phyloP scores from a whole-genome alignment of 139 green algal genomes.

The Chlorella sp. region DNA sequence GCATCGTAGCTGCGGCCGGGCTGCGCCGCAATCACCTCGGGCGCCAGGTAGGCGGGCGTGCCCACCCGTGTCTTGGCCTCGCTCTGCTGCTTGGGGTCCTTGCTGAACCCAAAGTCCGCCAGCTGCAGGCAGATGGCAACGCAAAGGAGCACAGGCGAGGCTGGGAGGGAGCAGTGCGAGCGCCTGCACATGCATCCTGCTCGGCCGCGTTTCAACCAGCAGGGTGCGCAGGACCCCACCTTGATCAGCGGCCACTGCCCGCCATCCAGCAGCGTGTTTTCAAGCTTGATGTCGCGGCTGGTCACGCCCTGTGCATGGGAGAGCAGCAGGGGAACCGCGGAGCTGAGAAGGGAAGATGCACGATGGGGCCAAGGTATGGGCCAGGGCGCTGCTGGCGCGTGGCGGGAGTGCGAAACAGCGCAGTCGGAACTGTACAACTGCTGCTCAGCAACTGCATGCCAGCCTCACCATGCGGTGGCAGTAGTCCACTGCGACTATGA shows the following conservation, averaged over 20 bases:
- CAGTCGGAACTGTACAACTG: too few relatives aligned
- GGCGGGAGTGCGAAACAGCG: too few relatives aligned
- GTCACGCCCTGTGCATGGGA: conserved; percentile 61
- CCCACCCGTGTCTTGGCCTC: conserved; percentile 88
- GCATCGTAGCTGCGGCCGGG: conserved; percentile 86
- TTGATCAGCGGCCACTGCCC: conserved; percentile 47
- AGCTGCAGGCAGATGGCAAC: conserved; percentile 58
- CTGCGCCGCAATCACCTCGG: conserved; percentile 91
- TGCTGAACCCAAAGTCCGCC: conserved; percentile 72
- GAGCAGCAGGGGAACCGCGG: too few relatives aligned
- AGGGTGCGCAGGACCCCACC: too few relatives aligned
- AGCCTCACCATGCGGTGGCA: conserved; percentile 85
- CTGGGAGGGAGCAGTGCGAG: too few relatives aligned
- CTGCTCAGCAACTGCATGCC: too few relatives aligned
- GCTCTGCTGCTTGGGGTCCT: conserved; percentile 84
- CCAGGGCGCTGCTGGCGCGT: too few relatives aligned
- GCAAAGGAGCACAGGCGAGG: too few relatives aligned
- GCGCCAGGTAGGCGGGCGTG: conserved; percentile 97
- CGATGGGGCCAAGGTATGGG: too few relatives aligned
- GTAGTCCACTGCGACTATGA: conserved; percentile 96
- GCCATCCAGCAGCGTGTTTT: conserved; percentile 97
- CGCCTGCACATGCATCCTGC: too few relatives aligned
- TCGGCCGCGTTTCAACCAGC: too few relatives aligned
- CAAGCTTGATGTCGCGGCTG: conserved; percentile 95
- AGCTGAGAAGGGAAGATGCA: too few relatives aligned